Evolutionary conservation across 176 grass and related monocot genomes (phyloP).

Genomic region (Cenchrus fungigraminus): DNA sequence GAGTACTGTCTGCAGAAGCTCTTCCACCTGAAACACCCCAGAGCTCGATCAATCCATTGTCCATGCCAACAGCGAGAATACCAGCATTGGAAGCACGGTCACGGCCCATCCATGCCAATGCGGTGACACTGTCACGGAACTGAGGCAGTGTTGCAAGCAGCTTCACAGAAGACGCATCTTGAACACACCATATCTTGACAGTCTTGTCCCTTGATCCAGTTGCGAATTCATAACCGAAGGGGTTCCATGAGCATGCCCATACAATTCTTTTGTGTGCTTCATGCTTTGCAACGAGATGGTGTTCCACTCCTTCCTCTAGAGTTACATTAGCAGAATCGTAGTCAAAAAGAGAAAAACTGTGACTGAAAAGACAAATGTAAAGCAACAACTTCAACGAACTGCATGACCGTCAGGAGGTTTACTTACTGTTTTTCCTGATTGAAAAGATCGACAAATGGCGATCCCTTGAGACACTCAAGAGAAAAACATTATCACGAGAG

Average conservation of each 20-base stretch:
- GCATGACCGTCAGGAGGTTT: conserved; percentile 15
- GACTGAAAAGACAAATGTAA: not conserved
- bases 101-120: conserved; percentile 76
- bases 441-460: conserved; percentile 77
- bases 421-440: conserved; percentile 60
- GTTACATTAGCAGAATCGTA: conserved; percentile 28
- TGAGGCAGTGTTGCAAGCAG: conserved; percentile 70
- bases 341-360: conserved; percentile 4
- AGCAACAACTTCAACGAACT: conserved; percentile 31
- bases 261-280: conserved; percentile 98
- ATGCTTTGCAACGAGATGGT: conserved; percentile 67
- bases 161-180: conserved; percentile 68
- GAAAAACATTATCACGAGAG: conserved; percentile 74
- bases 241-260: conserved; percentile 97
- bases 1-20: conserved; percentile 1
- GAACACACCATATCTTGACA: conserved; percentile 86
- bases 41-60: conserved; percentile 89
- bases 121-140: conserved; percentile 91
- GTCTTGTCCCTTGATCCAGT: conserved; percentile 97
- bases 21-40: conserved; percentile 65
- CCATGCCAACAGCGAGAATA: conserved; percentile 81
- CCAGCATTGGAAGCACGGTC: conserved; percentile 60
- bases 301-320: conserved; percentile 53
- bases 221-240: conserved; percentile 85
- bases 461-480: conserved; percentile 90